Percentiles rank a stretch among this genome's conserved stretches.
Evolutionary conservation across 345 rosid genomes (phyloP).

Genomic region (Tarenaya hassleriana): DNA sequence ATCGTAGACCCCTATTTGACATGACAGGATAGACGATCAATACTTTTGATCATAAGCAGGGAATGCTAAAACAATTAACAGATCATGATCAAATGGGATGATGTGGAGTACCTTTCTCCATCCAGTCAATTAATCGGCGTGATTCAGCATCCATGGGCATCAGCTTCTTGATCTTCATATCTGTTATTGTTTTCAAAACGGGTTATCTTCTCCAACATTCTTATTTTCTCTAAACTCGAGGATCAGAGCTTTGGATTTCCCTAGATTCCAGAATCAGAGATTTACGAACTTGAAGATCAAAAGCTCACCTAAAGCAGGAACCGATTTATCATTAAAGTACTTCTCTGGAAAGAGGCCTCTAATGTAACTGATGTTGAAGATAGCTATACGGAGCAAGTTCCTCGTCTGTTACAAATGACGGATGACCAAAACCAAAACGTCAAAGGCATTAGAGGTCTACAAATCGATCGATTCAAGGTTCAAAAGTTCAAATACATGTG

Average conservation of each 20-base stretch:
- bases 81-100: neutral
- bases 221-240: neutral
- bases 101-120: constrained; percentile 72
- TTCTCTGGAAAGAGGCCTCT: constrained; percentile 96
- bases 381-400: constrained; percentile 87
- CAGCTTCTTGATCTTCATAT: constrained; percentile 94
- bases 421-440: constrained; percentile 5
- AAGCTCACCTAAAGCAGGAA: constrained; percentile 81
- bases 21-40: neutral
- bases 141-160: constrained; percentile 97
- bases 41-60: neutral
- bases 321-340: constrained; percentile 87
- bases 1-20: constrained; percentile 68
- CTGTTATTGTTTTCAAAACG: constrained; percentile 28
- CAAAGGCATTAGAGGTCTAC: too few species aligned
- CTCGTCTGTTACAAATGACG: constrained; percentile 49
- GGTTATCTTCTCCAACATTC: neutral
- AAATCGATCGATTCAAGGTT: too few species aligned
- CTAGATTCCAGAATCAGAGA: constrained; percentile 7
- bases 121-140: constrained; percentile 93
- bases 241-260: constrained; percentile 4
- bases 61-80: neutral
- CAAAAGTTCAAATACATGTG: too few species aligned
- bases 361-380: constrained; percentile 92
- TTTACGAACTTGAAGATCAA: constrained; percentile 14